Evolutionary conservation across 2,329 filamentous ascomycete genomes (phyloP).

Genomic region (Proliferodiscus dingleyae): DNA sequence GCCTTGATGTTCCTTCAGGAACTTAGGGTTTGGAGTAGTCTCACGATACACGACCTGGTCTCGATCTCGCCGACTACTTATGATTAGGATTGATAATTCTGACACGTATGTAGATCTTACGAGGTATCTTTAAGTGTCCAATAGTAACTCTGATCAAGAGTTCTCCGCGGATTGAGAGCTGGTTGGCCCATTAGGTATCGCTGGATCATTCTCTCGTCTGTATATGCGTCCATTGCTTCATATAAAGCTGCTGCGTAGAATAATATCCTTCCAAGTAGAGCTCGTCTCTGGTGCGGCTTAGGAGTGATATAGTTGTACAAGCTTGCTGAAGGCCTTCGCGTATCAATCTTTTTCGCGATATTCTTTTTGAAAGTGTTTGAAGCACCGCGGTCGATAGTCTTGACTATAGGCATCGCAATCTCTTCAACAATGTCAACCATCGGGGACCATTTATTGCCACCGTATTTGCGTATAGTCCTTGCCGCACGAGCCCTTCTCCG

Average conservation of each 20-base stretch:
- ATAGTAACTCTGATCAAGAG: conserved; percentile 42
- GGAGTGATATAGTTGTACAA: no score
- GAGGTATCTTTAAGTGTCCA: conserved; percentile 34
- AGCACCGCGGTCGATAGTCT: conserved; percentile 1
- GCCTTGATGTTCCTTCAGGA: not conserved
- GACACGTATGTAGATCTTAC: not conserved
- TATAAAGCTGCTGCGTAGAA: conserved; percentile 16
- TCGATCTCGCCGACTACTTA: conserved; percentile 31
- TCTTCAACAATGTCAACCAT: conserved; percentile 8
- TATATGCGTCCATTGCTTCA: conserved; percentile 18
- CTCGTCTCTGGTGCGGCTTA: not conserved
- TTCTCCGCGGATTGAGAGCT: conserved; percentile 40
- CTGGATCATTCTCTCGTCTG: conserved; percentile 19
- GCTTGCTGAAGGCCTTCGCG: not conserved
- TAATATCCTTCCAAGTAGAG: conserved; percentile 7
- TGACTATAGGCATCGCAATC: not conserved
- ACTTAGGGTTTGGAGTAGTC: conserved; percentile 6
- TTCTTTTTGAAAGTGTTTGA: not conserved
- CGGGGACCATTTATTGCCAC: conserved; percentile 3
- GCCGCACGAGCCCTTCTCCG: conserved; percentile 14
- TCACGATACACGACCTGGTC: conserved; percentile 25
- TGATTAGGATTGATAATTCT: not conserved
- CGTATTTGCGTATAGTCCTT: conserved; percentile 9
- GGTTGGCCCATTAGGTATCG: conserved; percentile 11
- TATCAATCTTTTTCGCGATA: not conserved